Percentiles rank a stretch among this genome's conserved stretches.
These are phyloP conservation scores for Epichloe baconii DNA, from an alignment of 2,329 filamentous ascomycete species.

Conservation along the genomic window DNA sequence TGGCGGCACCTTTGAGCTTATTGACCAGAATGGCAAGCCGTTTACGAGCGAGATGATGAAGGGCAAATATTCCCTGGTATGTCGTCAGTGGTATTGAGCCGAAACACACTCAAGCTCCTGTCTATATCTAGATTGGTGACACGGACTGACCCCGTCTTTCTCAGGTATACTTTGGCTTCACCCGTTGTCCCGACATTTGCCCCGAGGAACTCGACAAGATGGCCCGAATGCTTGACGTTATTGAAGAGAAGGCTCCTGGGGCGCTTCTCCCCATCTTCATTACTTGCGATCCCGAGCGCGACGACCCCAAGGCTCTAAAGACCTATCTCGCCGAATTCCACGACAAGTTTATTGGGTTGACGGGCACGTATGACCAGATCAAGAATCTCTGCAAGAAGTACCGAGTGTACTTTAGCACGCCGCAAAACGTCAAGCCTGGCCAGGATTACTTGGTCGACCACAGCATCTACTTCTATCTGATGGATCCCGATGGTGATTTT, in stretches of 20 bases:
- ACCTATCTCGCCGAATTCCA: conserved; percentile 88
- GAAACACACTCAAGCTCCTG: background rate
- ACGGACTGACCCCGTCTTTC: background rate
- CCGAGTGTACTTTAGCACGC: conserved; percentile 93
- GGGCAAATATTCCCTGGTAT: conserved; percentile 70
- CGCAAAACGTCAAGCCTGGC: conserved; percentile 72
- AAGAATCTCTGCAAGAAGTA: conserved; percentile 93
- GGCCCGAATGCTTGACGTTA: conserved; percentile 80
- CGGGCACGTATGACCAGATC: conserved; percentile 85
- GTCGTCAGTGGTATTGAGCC: conserved; percentile 15
- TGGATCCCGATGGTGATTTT: conserved; percentile 97
- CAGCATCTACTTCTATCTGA: conserved; percentile 98
- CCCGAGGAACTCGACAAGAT: conserved; percentile 99
- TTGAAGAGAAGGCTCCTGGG: conserved; percentile 37
- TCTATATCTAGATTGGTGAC: background rate
- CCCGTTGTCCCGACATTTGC: conserved; percentile 96
- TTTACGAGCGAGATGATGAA: conserved; percentile 73
- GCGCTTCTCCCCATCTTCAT: conserved; percentile 74
- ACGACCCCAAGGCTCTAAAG: conserved; percentile 74
- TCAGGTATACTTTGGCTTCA: conserved; percentile 96
- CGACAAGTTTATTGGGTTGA: conserved; percentile 70
- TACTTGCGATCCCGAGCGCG: conserved; percentile 86
- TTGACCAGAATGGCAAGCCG: conserved; percentile 66
- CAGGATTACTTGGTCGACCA: conserved; percentile 98
- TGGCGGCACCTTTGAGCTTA: conserved; percentile 70